Evolutionary conservation across 371 early-diverging fungal genomes (phyloP).

Genomic region (Saksenaea oblongispora): DNA sequence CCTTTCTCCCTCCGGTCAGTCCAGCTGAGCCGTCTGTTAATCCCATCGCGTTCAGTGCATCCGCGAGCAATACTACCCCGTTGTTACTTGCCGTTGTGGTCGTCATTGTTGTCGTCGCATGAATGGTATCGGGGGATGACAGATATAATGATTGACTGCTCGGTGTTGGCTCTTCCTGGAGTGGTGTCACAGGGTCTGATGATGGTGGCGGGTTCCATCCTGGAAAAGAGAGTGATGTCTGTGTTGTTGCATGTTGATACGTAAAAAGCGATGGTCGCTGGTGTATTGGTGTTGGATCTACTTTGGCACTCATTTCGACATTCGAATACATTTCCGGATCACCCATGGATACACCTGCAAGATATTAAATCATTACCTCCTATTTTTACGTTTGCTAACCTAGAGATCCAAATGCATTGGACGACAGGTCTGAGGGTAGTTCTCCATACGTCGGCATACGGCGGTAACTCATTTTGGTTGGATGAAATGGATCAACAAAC

Average conservation of each 20-base stretch:
- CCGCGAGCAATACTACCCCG: constrained; percentile 3
- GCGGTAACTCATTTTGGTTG: not conserved
- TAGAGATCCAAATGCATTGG: not conserved
- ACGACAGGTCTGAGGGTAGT: not conserved
- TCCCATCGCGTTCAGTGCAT: constrained; percentile 9
- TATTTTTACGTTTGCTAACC: not conserved
- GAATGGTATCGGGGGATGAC: not conserved
- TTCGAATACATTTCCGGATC: not conserved
- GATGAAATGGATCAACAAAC: not conserved
- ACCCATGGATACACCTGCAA: not conserved
- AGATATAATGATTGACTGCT: constrained; percentile 1
- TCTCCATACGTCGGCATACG: not conserved
- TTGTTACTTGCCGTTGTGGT: not conserved
- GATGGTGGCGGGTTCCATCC: not conserved
- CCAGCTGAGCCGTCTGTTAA: constrained; percentile 20
- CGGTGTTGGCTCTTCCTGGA: constrained; percentile 1
- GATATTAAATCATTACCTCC: constrained; percentile 1
- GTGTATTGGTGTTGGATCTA: not conserved
- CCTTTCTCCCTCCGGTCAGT: constrained; percentile 12
- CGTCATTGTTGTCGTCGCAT: not conserved
- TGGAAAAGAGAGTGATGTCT: not conserved
- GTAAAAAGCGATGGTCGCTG: not conserved
- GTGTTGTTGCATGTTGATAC: not conserved
- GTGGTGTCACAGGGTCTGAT: not conserved
- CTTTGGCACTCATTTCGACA: not conserved